Base-by-base conservation (phyloP, 2,329 filamentous ascomycete genomes). In the Lecanicillium sp. region DNA sequence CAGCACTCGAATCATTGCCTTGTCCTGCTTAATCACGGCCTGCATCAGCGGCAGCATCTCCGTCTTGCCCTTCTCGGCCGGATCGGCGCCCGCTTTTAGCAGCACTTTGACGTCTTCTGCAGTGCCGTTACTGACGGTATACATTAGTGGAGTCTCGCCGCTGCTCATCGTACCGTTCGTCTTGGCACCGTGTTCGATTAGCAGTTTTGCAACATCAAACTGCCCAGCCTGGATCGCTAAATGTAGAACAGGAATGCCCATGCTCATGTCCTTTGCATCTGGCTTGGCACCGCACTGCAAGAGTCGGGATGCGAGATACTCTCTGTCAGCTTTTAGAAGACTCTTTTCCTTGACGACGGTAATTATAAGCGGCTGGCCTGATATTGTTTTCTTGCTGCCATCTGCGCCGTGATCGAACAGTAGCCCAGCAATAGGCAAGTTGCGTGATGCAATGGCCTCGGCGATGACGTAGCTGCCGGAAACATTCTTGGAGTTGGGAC, bases 51-150 rank as follows among this genome's bases (percentile, higher is more conserved):
- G 58, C 12, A 54, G 55, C 29, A 15, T 20, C 37, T 28, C 15
- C 29, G 19, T 12, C 15, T 55, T 54, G 9, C 59, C 55, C 5
- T 45, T 37, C 2, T 45, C 44, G 13, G 63, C 62, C 0, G 52
- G 42, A 28, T 62, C 51, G 1, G 58, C 58, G 4, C 59, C 61
- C 16, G 54, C 45, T 28, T 53, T 44, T 1, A 64, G 43, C 9
- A 63, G 46, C 9, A 51, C 33, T 30, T 43, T 45, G 0, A 42
- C 52, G 15, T 53, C 48, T 3, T 54, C 56, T 4, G 25, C 28
- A 18, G 28, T 45, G 1, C 48, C 49, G 0, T 46, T 43, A 9
- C 54, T 51, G 3, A 63, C 48, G 5, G 57, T 54, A 17, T 61
- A 52, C 1, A 56, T 43, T 0, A 63, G 46, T 7, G 55, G 44